Evolutionary conservation across 164 flowering plant genomes (phyloP).

Genomic region (Umbilicus rupestris): DNA sequence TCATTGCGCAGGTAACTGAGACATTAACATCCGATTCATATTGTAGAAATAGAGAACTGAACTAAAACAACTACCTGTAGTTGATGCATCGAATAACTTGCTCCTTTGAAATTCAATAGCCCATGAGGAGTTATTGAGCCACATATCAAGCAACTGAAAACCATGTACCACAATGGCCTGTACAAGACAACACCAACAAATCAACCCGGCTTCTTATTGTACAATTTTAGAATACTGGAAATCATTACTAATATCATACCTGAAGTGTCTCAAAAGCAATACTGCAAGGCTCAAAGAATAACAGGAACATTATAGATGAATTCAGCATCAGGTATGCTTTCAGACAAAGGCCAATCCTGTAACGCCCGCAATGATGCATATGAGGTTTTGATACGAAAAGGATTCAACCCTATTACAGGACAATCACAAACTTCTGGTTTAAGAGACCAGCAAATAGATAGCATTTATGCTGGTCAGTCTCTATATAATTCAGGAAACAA

Average conservation of each 20-base stretch:
- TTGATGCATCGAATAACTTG: conserved; percentile 47
- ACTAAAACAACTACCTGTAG: conserved; percentile 41
- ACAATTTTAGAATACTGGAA: neutral
- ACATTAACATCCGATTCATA: neutral
- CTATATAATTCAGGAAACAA: neutral
- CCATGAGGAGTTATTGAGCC: conserved; percentile 65
- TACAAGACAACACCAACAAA: conserved; percentile 17
- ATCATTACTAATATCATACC: conserved; percentile 29
- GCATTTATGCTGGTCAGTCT: neutral
- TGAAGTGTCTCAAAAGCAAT: conserved; percentile 87
- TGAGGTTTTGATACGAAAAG: no score
- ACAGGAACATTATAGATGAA: conserved; percentile 51
- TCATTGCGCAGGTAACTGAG: neutral
- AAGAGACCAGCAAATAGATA: no score
- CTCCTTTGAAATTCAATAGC: conserved; percentile 33
- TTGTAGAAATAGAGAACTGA: no score
- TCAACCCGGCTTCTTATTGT: neutral
- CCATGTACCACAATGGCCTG: conserved; percentile 95
- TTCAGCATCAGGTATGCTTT: conserved; percentile 32
- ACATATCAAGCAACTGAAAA: conserved; percentile 89
- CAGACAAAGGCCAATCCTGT: conserved; percentile 66
- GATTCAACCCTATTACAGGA: no score
- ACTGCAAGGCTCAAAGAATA: conserved; percentile 87
- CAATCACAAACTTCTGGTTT: no score
- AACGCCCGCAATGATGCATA: conserved; percentile 11